These are phyloP conservation scores for Albugo laibachii DNA, from an alignment of 352 stramenopile species.

Conservation along the genomic window DNA sequence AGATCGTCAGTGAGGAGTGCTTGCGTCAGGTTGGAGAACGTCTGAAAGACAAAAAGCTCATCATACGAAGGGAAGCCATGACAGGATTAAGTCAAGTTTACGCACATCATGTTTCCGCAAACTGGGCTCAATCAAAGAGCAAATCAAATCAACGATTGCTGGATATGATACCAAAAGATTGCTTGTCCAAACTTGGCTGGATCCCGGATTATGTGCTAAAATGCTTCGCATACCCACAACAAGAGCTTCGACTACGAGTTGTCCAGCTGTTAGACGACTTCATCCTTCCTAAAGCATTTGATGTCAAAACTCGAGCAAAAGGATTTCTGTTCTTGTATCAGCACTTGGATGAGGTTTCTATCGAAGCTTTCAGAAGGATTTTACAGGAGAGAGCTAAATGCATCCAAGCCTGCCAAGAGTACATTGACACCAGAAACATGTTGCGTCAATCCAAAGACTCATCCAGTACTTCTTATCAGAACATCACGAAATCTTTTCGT, in stretches of 20 bases:
- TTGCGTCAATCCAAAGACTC: constrained; percentile 10
- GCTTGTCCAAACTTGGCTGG: constrained; percentile 57
- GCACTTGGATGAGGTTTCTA: constrained; percentile 29
- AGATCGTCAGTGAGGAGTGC: constrained; percentile 39
- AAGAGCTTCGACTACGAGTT: constrained; percentile 66
- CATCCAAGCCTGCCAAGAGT: constrained; percentile 11
- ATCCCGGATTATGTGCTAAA: constrained; percentile 71
- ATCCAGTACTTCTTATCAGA: constrained; percentile 6
- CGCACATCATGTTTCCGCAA: constrained; percentile 34
- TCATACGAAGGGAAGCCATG: constrained; percentile 72
- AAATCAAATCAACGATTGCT: constrained; percentile 9
- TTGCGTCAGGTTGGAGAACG: constrained; percentile 57
- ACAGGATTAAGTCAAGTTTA: constrained; percentile 74
- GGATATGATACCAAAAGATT: constrained; percentile 12
- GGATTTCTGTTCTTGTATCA: constrained; percentile 57
- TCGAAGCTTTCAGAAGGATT: constrained; percentile 51
- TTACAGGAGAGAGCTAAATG: constrained; percentile 44
- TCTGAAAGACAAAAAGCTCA: constrained; percentile 77
- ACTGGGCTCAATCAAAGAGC: constrained; percentile 18
- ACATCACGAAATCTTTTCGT: constrained; percentile 16
- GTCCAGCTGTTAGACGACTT: constrained; percentile 74
- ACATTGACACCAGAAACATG: constrained; percentile 16
- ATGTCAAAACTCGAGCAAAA: constrained; percentile 29
- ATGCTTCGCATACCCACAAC: constrained; percentile 65
- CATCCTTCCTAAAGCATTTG: constrained; percentile 42